Conservation (phyloP, 2,329 filamentous ascomycete species). For the Mollisia scopiformis region DNA sequence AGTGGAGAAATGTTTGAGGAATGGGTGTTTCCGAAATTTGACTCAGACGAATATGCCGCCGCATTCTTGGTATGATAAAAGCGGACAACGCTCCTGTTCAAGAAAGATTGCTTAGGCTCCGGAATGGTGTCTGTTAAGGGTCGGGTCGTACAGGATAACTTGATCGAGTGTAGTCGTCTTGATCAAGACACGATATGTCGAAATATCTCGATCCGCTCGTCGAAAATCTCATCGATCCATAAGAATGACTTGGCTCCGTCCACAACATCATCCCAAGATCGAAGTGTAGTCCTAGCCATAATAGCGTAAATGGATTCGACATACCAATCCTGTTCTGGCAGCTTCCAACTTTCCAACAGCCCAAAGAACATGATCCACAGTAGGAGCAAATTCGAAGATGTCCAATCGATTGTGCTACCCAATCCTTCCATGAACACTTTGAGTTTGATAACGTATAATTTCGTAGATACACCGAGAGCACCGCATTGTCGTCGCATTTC, state of each 20-base stretch:
- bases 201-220: neutral
- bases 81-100: neutral
- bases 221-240: slow-evolving; percentile 1
- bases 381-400: neutral
- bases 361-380: slow-evolving; percentile 10
- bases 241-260: neutral
- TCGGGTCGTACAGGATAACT: neutral
- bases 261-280: slow-evolving; percentile 1
- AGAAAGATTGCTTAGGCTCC: neutral
- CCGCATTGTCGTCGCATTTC: slow-evolving; percentile 6
- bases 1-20: neutral
- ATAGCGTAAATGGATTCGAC: neutral
- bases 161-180: neutral
- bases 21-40: neutral
- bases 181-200: neutral
- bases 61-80: neutral
- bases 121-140: neutral
- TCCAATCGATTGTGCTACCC: neutral
- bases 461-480: neutral
- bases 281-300: neutral
- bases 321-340: slow-evolving; percentile 4
- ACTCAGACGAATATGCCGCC: neutral
- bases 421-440: neutral
- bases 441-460: slow-evolving; percentile 1
- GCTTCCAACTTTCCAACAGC: neutral